Conservation (phyloP, 148 eudicot species). For the Bassia scoparia region DNA sequence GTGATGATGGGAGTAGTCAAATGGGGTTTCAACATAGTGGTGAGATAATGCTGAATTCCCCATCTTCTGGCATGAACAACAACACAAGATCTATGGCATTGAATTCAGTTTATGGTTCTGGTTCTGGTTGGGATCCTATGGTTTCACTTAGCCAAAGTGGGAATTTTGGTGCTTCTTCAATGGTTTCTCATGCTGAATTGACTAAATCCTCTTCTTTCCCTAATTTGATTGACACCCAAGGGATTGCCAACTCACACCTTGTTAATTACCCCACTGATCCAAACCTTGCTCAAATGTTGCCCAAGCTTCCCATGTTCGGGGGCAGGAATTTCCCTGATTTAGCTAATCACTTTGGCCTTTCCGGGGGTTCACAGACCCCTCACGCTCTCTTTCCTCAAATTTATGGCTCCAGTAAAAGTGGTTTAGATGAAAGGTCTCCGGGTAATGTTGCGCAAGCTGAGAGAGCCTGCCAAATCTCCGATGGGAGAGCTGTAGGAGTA, state of each 20-base stretch:
- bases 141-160: constrained; percentile 49
- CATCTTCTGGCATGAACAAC: constrained; percentile 47
- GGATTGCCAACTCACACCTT: constrained; percentile 35
- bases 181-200: constrained; percentile 46
- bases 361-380: constrained; percentile 41
- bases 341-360: constrained; percentile 47
- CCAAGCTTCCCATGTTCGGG: constrained; percentile 52
- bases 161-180: constrained; percentile 50
- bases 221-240: constrained; percentile 34
- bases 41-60: constrained; percentile 39
- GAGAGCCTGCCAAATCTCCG: constrained; percentile 40
- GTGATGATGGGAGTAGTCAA: constrained; percentile 54
- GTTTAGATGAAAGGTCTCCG: constrained; percentile 22
- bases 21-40: constrained; percentile 52
- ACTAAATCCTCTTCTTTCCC: constrained; percentile 38
- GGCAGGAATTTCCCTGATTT: constrained; percentile 64
- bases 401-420: constrained; percentile 22
- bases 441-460: constrained; percentile 25
- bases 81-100: constrained; percentile 28
- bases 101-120: constrained; percentile 44
- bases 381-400: constrained; percentile 26
- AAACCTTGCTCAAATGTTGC: constrained; percentile 55
- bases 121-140: constrained; percentile 72
- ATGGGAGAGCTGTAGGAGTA: constrained; percentile 35
- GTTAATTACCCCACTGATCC: constrained; percentile 51